phyloP scores from a whole-genome alignment of 2,329 filamentous ascomycete genomes.

The Botrytis pseudocinerea region DNA sequence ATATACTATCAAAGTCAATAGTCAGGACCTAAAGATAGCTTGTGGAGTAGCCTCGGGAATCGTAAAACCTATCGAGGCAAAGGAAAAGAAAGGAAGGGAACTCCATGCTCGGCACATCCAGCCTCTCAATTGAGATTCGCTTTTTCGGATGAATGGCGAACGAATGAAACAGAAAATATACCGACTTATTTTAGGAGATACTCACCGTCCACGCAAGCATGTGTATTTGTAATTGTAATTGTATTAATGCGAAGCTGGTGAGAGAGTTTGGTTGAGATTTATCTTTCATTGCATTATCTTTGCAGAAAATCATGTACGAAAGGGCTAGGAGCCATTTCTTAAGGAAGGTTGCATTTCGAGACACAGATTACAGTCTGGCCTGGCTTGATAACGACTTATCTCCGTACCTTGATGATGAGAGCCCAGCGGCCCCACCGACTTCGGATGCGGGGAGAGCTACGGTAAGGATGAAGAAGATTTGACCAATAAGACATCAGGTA shows the following conservation, averaged over 20 bases:
- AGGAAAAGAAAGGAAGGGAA: background rate
- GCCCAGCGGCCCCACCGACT: conserved; percentile 7
- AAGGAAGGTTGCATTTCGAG: background rate
- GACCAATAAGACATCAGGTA: background rate
- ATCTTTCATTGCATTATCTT: background rate
- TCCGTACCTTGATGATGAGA: background rate
- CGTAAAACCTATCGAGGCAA: background rate
- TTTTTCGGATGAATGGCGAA: conserved; percentile 25
- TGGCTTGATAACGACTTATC: background rate
- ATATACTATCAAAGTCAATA: conserved; percentile 10
- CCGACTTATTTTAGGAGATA: background rate
- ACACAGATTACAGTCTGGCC: background rate
- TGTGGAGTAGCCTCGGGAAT: conserved; percentile 18
- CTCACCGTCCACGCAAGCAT: background rate
- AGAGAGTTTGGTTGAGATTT: background rate
- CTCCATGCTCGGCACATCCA: conserved; percentile 18
- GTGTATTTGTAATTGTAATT: background rate
- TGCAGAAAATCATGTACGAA: background rate
- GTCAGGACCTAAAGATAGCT: background rate
- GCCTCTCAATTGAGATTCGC: conserved; percentile 11
- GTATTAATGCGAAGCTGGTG: background rate
- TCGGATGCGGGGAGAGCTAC: conserved; percentile 17
- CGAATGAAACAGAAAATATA: conserved; percentile 11
- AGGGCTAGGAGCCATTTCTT: background rate
- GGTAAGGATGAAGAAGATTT: background rate